Evolutionary conservation across 441 rosid species (phyloP).

Genomic region (Jatropha multifida): DNA sequence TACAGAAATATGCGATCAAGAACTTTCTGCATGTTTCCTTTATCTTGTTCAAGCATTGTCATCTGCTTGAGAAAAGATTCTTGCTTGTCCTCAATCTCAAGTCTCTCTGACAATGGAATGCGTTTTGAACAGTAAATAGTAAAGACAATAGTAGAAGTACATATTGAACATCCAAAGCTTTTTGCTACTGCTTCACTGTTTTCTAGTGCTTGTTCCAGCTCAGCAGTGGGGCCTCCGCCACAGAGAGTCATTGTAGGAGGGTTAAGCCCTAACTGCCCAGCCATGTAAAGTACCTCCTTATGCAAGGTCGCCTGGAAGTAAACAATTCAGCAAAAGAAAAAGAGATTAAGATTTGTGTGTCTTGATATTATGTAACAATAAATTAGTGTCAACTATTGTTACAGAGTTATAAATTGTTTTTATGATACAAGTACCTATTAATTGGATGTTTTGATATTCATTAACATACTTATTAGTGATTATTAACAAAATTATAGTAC

Average conservation of each 20-base stretch:
- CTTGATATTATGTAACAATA: not conserved
- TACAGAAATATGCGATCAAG: slow-evolving; percentile 60
- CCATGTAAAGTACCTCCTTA: slow-evolving; percentile 81
- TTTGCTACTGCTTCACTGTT: slow-evolving; percentile 95
- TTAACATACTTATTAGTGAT: too few relatives aligned
- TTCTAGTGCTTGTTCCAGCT: slow-evolving; percentile 74
- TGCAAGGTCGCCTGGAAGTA: slow-evolving; percentile 81
- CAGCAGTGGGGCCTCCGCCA: slow-evolving; percentile 61
- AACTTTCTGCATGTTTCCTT: slow-evolving; percentile 29
- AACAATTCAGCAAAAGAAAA: slow-evolving; percentile 2
- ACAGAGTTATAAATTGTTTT: too few relatives aligned
- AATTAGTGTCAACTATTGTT: not conserved
- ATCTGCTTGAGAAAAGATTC: slow-evolving; percentile 44
- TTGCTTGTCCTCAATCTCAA: slow-evolving; percentile 57
- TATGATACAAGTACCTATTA: too few relatives aligned
- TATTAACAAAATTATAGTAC: too few relatives aligned
- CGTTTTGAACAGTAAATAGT: slow-evolving; percentile 70
- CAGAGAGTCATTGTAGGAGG: slow-evolving; percentile 81
- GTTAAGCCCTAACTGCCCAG: slow-evolving; percentile 94
- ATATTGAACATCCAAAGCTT: slow-evolving; percentile 65
- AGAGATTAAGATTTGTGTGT: not conserved
- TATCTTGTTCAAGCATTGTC: slow-evolving; percentile 38
- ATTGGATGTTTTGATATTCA: too few relatives aligned
- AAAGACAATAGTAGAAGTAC: slow-evolving; percentile 61
- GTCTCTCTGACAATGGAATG: slow-evolving; percentile 56